Conservation (phyloP, 23 red algal species). For the Gracilariopsis chorda region DNA sequence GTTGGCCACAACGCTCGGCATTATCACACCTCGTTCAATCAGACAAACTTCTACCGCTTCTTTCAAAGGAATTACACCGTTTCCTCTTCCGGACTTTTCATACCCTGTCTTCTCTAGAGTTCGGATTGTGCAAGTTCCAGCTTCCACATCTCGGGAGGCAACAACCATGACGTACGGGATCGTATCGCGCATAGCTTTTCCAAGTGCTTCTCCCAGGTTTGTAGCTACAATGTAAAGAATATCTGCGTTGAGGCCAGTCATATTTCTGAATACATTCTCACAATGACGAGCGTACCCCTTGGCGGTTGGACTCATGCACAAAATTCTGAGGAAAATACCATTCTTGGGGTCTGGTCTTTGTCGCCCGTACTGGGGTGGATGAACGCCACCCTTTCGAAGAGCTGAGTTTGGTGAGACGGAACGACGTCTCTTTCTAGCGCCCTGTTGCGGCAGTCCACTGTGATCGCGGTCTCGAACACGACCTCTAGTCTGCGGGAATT, state of each 20-base stretch:
- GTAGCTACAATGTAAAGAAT: constrained; percentile 73
- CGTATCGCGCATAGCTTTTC: constrained; percentile 60
- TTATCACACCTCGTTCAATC: constrained; percentile 69
- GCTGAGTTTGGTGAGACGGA: constrained; percentile 56
- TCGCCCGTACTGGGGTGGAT: constrained; percentile 58
- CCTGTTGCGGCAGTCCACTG: not conserved
- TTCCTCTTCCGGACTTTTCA: constrained; percentile 78
- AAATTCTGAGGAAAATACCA: constrained; percentile 74
- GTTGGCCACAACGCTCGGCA: constrained; percentile 26
- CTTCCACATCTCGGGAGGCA: constrained; percentile 69
- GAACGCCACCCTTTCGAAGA: constrained; percentile 45
- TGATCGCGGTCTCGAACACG: constrained; percentile 35
- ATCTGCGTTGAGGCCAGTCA: constrained; percentile 65
- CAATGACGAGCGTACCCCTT: constrained; percentile 70
- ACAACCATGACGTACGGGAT: constrained; percentile 97
- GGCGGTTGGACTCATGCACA: constrained; percentile 81
- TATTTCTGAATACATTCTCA: constrained; percentile 64
- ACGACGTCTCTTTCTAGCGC: constrained; percentile 55
- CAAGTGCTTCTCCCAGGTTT: constrained; percentile 71
- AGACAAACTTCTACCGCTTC: constrained; percentile 84
- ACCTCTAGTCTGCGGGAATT: constrained; percentile 13
- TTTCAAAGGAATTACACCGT: constrained; percentile 76
- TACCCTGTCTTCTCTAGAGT: constrained; percentile 91
- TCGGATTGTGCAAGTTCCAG: constrained; percentile 80
- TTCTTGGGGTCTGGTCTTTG: constrained; percentile 63